Percentiles rank a stretch among this genome's conserved stretches.
Evolutionary conservation across 176 grass and related monocot species (phyloP).

Genomic region (Rhynchospora tenuis): DNA sequence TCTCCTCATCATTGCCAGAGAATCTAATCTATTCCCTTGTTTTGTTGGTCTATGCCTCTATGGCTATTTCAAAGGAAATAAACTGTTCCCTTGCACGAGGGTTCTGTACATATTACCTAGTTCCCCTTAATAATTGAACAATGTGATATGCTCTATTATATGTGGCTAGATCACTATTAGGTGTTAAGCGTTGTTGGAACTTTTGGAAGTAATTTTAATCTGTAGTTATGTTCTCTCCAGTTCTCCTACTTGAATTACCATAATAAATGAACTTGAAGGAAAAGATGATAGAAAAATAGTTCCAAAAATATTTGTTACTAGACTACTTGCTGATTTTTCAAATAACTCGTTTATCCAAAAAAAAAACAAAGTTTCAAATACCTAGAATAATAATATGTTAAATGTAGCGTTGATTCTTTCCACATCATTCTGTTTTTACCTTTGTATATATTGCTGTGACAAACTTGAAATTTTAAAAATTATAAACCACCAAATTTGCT

Average conservation of each 20-base stretch:
- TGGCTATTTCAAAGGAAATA: neutral
- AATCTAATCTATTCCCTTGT: slow-evolving; percentile 5
- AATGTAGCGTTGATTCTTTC: neutral
- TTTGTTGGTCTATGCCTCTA: neutral
- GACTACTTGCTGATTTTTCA: neutral
- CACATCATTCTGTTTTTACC: neutral
- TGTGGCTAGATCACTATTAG: neutral
- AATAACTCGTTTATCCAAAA: neutral
- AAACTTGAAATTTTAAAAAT: neutral
- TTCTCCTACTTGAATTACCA: too few species aligned
- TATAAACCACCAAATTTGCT: neutral
- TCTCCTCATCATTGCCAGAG: slow-evolving; percentile 6
- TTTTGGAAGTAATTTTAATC: neutral
- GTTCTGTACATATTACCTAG: neutral
- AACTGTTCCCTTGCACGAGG: neutral
- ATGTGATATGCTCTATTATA: neutral
- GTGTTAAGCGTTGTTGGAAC: neutral
- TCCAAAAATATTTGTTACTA: neutral
- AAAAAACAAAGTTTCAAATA: too few species aligned
- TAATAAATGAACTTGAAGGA: neutral
- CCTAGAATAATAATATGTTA: neutral
- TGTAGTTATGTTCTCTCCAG: neutral
- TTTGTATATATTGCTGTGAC: neutral
- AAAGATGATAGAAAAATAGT: neutral
- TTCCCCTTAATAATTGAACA: neutral